phyloP scores from a whole-genome alignment of 306 rosid species.

The Prunus mume region DNA sequence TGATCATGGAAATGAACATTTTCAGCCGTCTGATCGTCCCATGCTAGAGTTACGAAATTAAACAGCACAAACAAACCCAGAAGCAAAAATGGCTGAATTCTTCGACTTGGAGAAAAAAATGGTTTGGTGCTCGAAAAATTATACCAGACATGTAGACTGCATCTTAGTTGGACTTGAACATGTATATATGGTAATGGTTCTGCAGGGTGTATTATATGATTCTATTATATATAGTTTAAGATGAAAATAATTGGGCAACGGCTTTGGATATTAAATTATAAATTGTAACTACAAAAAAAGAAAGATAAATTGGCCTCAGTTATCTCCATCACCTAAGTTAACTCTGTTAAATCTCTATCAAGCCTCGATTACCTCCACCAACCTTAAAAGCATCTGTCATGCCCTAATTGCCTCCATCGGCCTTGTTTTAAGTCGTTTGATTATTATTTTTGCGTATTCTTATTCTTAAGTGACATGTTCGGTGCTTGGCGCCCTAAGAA shows the following conservation, averaged over 20 bases:
- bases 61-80: constrained; percentile 25
- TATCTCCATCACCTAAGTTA: not conserved
- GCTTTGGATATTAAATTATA: constrained; percentile 6
- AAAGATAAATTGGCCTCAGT: not conserved
- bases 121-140: constrained; percentile 3
- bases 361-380: not conserved
- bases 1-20: constrained; percentile 15
- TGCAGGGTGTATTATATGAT: constrained; percentile 7
- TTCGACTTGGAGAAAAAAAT: constrained; percentile 5
- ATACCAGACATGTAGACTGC: constrained; percentile 29
- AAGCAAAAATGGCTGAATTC: constrained; percentile 32
- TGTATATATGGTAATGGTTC: constrained; percentile 10
- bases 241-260: not conserved
- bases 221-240: not conserved
- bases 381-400: not conserved
- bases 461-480: not conserved
- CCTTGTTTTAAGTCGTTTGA: not conserved
- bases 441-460: not conserved
- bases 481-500: not conserved
- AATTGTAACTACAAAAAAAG: not conserved
- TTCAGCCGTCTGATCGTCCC: not conserved
- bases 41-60: constrained; percentile 4
- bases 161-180: constrained; percentile 23
- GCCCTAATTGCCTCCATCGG: not conserved
- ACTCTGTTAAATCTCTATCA: not conserved